phyloP scores from a whole-genome alignment of 164 flowering plant species.

The Pachysandra terminalis region DNA sequence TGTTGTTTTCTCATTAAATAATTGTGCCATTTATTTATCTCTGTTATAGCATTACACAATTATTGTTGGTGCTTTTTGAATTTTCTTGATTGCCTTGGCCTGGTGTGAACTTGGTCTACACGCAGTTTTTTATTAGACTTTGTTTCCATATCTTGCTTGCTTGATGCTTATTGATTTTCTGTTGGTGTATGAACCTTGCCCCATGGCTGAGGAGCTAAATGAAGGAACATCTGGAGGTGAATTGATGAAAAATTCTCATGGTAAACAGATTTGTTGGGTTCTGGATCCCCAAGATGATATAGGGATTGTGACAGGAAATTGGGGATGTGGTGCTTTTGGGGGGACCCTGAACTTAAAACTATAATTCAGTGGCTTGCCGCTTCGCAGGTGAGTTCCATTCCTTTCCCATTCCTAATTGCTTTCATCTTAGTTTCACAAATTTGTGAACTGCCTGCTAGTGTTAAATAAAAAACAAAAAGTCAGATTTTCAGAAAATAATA shows the following conservation, averaged over 20 bases:
- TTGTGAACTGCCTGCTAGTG: not conserved
- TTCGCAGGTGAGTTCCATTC: slow-evolving; percentile 73
- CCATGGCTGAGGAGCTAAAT: too few relatives aligned
- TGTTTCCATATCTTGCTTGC: not conserved
- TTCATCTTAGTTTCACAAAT: not conserved
- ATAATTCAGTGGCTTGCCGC: slow-evolving; percentile 95
- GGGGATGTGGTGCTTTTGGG: slow-evolving; percentile 99
- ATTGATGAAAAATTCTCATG: slow-evolving; percentile 10
- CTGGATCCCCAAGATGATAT: slow-evolving; percentile 26
- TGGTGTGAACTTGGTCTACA: not conserved
- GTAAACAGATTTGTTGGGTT: slow-evolving; percentile 10
- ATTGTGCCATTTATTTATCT: not conserved
- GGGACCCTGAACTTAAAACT: slow-evolving; percentile 81
- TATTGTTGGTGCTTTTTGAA: not conserved
- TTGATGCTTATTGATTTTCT: not conserved
- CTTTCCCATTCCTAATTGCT: not conserved
- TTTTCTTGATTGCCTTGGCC: not conserved
- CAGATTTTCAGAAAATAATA: too few relatives aligned
- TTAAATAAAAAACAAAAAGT: too few relatives aligned
- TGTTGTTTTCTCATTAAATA: not conserved
- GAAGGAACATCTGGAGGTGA: slow-evolving; percentile 15
- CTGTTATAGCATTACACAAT: not conserved
- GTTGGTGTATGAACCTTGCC: slow-evolving; percentile 20
- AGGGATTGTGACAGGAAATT: slow-evolving; percentile 90
- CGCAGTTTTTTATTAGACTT: not conserved